phyloP scores from a whole-genome alignment of 352 stramenopile genomes.

The Phytophthora agathidicida region DNA sequence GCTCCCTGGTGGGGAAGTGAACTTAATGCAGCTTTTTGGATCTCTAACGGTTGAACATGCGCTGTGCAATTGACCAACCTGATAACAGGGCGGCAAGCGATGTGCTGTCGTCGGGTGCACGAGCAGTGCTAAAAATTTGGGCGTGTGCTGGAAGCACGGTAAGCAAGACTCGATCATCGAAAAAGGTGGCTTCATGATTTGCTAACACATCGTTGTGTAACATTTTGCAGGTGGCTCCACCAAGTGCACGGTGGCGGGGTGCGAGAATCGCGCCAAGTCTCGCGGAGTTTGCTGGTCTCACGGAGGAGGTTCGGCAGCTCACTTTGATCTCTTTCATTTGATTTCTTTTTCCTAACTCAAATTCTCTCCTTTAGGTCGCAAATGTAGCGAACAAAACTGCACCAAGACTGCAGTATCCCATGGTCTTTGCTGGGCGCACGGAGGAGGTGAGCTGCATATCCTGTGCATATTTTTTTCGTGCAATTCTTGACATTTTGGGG shows the following conservation, averaged over 20 bases:
- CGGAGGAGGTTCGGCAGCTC: slow-evolving; percentile 50
- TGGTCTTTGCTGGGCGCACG: slow-evolving; percentile 81
- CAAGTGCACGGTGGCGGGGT: slow-evolving; percentile 69
- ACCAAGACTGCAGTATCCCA: slow-evolving; percentile 81
- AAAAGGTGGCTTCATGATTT: slow-evolving; percentile 51
- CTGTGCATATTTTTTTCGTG: slow-evolving; percentile 15
- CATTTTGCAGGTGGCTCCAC: slow-evolving; percentile 63
- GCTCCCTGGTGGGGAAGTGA: neutral
- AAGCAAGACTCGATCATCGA: slow-evolving; percentile 30
- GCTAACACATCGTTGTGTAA: slow-evolving; percentile 28
- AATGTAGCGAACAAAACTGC: slow-evolving; percentile 67
- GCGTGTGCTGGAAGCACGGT: slow-evolving; percentile 83
- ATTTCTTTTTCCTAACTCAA: neutral
- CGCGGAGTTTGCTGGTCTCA: slow-evolving; percentile 83
- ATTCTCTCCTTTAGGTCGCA: slow-evolving; percentile 36
- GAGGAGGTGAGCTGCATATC: slow-evolving; percentile 56
- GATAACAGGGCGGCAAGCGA: slow-evolving; percentile 67
- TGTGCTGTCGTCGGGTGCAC: slow-evolving; percentile 68
- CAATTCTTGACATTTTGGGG: slow-evolving; percentile 5
- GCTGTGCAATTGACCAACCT: slow-evolving; percentile 29
- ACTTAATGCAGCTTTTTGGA: slow-evolving; percentile 9
- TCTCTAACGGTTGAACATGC: slow-evolving; percentile 19
- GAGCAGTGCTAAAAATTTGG: slow-evolving; percentile 79
- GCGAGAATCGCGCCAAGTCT: slow-evolving; percentile 78
- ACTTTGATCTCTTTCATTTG: neutral